These are phyloP conservation scores for Actinidia arguta DNA, from an alignment of 179 eudicot genomes.

Conservation along the genomic window DNA sequence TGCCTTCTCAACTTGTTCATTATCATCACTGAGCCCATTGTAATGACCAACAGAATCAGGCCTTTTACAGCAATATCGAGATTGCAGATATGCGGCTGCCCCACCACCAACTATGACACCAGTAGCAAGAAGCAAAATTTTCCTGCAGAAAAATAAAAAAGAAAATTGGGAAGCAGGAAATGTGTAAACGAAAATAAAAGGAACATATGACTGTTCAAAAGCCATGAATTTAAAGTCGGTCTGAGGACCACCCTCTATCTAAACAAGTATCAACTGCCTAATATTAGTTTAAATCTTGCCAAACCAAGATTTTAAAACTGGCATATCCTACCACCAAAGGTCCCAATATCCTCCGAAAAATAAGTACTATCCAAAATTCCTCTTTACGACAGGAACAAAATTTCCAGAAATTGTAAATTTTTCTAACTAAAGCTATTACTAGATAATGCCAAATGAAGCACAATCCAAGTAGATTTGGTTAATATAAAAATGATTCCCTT, in stretches of 20 bases:
- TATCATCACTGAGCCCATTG: constrained; percentile 56
- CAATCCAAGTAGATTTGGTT: neutral
- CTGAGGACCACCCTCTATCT: neutral
- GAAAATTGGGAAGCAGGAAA: neutral
- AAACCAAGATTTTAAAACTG: neutral
- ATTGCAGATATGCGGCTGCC: constrained; percentile 79
- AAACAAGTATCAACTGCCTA: neutral
- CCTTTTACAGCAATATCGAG: constrained; percentile 47
- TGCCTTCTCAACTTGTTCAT: constrained; percentile 43
- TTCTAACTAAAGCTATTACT: constrained; percentile 2
- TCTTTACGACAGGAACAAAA: neutral
- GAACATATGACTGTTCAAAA: neutral
- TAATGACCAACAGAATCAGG: constrained; percentile 49
- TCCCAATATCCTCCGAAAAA: neutral
- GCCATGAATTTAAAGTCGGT: neutral
- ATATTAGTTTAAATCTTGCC: neutral
- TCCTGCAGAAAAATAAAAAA: constrained; percentile 57
- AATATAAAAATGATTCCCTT: neutral
- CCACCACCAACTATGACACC: constrained; percentile 89
- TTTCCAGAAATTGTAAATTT: neutral
- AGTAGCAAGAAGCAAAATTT: constrained; percentile 79
- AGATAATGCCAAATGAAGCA: neutral
- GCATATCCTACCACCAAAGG: neutral
- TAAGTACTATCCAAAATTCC: neutral
- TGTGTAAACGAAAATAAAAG: neutral